These are phyloP conservation scores for Aspergillus sergii DNA, from an alignment of 2,329 filamentous ascomycete genomes.

Conservation along the genomic window DNA sequence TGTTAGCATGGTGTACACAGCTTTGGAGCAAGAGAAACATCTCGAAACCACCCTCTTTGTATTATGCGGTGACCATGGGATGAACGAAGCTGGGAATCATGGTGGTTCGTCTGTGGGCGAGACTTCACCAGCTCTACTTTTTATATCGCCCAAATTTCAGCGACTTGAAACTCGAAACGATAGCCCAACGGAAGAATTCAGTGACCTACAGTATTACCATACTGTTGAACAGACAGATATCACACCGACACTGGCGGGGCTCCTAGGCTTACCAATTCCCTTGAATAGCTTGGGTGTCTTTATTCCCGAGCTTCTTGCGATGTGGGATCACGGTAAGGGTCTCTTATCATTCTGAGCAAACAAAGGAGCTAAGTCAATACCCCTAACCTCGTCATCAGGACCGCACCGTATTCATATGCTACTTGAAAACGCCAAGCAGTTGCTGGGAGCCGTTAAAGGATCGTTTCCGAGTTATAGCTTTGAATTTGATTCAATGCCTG, in stretches of 20 bases:
- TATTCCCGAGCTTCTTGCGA: slow-evolving; percentile 73
- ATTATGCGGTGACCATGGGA: slow-evolving; percentile 93
- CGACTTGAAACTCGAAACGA: slow-evolving; percentile 49
- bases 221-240: slow-evolving; percentile 93
- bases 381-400: slow-evolving; percentile 24
- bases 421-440: slow-evolving; percentile 76
- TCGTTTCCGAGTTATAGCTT: slow-evolving; percentile 65
- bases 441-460: slow-evolving; percentile 73
- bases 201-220: slow-evolving; percentile 81
- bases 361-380: neutral
- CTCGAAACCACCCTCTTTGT: slow-evolving; percentile 79
- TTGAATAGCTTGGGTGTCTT: slow-evolving; percentile 89
- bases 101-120: slow-evolving; percentile 92
- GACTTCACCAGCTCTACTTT: slow-evolving; percentile 88
- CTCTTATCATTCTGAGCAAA: neutral
- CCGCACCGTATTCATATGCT: slow-evolving; percentile 68
- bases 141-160: slow-evolving; percentile 82
- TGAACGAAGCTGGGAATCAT: slow-evolving; percentile 98
- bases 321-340: slow-evolving; percentile 69
- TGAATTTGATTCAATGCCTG: slow-evolving; percentile 26
- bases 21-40: slow-evolving; percentile 71
- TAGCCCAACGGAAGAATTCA: slow-evolving; percentile 61
- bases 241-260: slow-evolving; percentile 80
- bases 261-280: slow-evolving; percentile 85
- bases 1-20: slow-evolving; percentile 72